Evolutionary conservation across 805 yeast species (phyloP).

Genomic region (Pichia phayaonensis): DNA sequence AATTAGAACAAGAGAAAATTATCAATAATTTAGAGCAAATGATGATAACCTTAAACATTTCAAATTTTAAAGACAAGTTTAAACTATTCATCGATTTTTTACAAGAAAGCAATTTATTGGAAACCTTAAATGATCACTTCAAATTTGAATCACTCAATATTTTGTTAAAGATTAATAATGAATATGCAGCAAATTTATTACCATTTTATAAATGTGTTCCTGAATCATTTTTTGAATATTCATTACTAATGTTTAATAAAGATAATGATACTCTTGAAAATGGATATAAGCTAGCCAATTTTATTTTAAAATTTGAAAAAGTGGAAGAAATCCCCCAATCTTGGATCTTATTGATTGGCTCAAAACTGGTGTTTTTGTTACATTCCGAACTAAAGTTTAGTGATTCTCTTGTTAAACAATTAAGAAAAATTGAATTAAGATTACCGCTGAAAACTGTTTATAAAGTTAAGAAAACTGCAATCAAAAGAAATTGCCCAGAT

Average conservation of each 20-base stretch:
- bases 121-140: background rate
- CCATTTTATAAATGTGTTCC: background rate
- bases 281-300: background rate
- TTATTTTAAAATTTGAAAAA: background rate
- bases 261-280: background rate
- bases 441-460: background rate
- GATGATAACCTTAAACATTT: background rate
- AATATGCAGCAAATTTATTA: background rate
- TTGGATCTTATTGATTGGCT: conserved; percentile 4
- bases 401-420: background rate
- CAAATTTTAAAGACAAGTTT: background rate
- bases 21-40: background rate
- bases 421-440: background rate
- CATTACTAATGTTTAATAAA: background rate
- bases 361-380: background rate
- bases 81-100: background rate
- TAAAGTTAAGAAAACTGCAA: background rate
- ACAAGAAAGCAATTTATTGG: background rate
- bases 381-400: background rate
- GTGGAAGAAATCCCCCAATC: conserved; percentile 1
- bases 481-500: background rate
- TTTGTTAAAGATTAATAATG: background rate
- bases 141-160: background rate
- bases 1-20: background rate
- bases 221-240: background rate